Evolutionary conservation across 371 early-diverging fungal genomes (phyloP).

Genomic region (Synchytrium microbalum): DNA sequence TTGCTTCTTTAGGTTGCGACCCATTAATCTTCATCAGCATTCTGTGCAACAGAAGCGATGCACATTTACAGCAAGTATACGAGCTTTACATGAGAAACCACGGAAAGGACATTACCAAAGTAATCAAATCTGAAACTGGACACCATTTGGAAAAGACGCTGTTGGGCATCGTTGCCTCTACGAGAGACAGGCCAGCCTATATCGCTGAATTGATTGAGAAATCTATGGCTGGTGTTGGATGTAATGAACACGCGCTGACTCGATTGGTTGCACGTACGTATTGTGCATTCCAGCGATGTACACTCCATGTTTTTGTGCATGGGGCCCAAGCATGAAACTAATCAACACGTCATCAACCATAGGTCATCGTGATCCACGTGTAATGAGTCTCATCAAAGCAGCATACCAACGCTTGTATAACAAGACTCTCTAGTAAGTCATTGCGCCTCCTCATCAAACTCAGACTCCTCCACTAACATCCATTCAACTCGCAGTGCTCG

Average conservation of each 20-base stretch:
- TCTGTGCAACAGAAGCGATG: not conserved
- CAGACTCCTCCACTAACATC: too few species aligned
- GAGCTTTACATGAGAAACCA: constrained; percentile 29
- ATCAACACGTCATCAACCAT: constrained; percentile 5
- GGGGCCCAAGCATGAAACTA: too few species aligned
- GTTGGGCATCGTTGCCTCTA: constrained; percentile 16
- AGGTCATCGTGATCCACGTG: constrained; percentile 34
- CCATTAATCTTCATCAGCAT: too few species aligned
- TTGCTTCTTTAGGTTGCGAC: too few species aligned
- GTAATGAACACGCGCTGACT: constrained; percentile 37
- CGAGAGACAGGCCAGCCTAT: constrained; percentile 28
- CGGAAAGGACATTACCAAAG: constrained; percentile 34
- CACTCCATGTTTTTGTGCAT: too few species aligned
- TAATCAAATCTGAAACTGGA: constrained; percentile 42
- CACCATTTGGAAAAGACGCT: constrained; percentile 40
- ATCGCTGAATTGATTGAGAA: constrained; percentile 42
- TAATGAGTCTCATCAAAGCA: constrained; percentile 38
- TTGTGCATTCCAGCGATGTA: too few species aligned
- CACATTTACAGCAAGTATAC: not conserved
- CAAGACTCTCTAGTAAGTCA: too few species aligned
- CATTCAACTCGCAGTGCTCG: too few species aligned
- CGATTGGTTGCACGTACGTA: constrained; percentile 22
- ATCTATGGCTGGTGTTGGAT: constrained; percentile 45
- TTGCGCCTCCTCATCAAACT: too few species aligned
- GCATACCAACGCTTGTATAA: too few species aligned